Evolutionary conservation across 148 eudicot genomes (phyloP), one percentile per base, ranked within the genome.

Genomic region (Rhododendron mucronatum): DNA sequence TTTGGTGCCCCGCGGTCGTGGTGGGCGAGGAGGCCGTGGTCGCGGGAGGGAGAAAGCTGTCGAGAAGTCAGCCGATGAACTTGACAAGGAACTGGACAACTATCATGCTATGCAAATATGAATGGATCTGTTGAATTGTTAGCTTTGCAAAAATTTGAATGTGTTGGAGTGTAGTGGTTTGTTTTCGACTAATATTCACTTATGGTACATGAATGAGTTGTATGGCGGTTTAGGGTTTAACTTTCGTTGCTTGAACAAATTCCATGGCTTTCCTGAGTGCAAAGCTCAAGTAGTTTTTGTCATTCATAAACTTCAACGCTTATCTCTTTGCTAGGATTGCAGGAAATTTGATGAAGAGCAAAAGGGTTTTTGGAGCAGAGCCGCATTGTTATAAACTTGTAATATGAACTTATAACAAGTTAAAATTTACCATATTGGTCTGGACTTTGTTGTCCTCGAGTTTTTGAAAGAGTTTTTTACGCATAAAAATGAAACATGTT

Each of bases 51-150:
- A 94, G 88, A 90, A 86, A 83, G 87, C 78, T 21, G 83, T 85
- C 1, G 94, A 90, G 48, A 93, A 92, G 86, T 94, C 98, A 10
- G 98, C 98, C 21, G 96, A 93, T 86, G 92, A 94, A 10, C 96
- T 97, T 65, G 99, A 97, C 89, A 94, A 95, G 91, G 99, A 97
- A 75, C 85, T 97, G 37, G 98, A 97, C 57, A 91, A 20, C 28
- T 97, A 97, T 85, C 99, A 97, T 82, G 92, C 98, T 18, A 97
- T 94, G 98, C 93, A 96, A 83, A 90, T 88, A 33, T 93, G 45
- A 87, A 48, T 55, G 61, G 20, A 55, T 14, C 20, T 41, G 84
- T 86, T 80, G 51, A 33, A 53, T 37, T 53, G n/a, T 53, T 69
- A 21, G 81, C 44, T n/a, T 84, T 82, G 10, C 45, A 18, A 73